phyloP scores from a whole-genome alignment of 306 rosid genomes.

The Trifolium dubium region DNA sequence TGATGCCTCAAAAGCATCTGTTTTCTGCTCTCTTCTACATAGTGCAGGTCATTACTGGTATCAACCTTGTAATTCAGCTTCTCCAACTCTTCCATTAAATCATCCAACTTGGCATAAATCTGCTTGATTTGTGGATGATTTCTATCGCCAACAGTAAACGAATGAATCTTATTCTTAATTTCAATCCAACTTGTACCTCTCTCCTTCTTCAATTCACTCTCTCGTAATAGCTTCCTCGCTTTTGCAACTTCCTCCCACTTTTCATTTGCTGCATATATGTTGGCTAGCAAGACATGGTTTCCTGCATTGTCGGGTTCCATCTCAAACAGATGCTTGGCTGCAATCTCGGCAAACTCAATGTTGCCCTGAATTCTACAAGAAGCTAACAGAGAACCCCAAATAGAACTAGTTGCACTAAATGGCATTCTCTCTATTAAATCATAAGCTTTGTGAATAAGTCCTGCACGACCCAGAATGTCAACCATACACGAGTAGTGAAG shows the following conservation, averaged over 20 bases:
- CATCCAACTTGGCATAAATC: slow-evolving; percentile 65
- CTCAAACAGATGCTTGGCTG: slow-evolving; percentile 73
- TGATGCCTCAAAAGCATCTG: slow-evolving; percentile 76
- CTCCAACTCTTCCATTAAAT: slow-evolving; percentile 64
- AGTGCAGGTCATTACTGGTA: slow-evolving; percentile 67
- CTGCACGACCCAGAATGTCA: slow-evolving; percentile 79
- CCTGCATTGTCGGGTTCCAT: slow-evolving; percentile 88
- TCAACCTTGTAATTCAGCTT: slow-evolving; percentile 64
- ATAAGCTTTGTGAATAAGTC: slow-evolving; percentile 64
- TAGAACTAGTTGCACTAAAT: slow-evolving; percentile 67
- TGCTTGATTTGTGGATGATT: slow-evolving; percentile 62
- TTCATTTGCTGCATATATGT: slow-evolving; percentile 69
- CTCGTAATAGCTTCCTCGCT: slow-evolving; percentile 71
- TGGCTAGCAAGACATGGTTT: slow-evolving; percentile 77
- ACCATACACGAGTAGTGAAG: slow-evolving; percentile 81
- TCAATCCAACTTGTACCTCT: slow-evolving; percentile 90
- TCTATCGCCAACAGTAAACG: slow-evolving; percentile 78
- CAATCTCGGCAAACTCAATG: slow-evolving; percentile 74
- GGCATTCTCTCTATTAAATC: slow-evolving; percentile 65
- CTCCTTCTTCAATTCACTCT: slow-evolving; percentile 72
- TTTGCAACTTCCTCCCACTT: slow-evolving; percentile 87
- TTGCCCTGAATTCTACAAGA: slow-evolving; percentile 71
- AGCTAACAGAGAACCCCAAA: slow-evolving; percentile 92
- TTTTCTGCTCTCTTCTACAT: slow-evolving; percentile 70
- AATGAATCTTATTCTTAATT: slow-evolving; percentile 69